These are phyloP conservation scores for Pleoardoris graminearum DNA, from an alignment of 2,329 filamentous ascomycete genomes.

Conservation along the genomic window DNA sequence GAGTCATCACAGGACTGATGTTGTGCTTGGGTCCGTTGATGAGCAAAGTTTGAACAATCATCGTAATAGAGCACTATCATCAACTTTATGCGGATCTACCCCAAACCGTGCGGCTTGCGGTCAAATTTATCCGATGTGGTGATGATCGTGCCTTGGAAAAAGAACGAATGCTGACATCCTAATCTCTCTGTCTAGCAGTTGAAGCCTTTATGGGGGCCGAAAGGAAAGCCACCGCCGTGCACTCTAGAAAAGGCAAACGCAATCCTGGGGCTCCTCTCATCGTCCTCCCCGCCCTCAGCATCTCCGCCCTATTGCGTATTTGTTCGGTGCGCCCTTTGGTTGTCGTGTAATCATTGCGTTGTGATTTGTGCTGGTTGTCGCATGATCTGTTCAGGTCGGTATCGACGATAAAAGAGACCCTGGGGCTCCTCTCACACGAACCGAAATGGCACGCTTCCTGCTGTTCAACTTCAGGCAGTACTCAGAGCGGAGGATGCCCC, in stretches of 20 bases:
- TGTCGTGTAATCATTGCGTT: too few species aligned
- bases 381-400: too few species aligned
- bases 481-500: slow-evolving; percentile 9
- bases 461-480: slow-evolving; percentile 19
- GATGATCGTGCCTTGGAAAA: too few species aligned
- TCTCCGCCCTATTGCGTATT: too few species aligned
- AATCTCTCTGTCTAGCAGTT: background rate
- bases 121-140: too few species aligned
- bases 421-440: slow-evolving; percentile 19
- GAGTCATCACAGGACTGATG: background rate
- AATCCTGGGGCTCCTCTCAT: slow-evolving; percentile 20
- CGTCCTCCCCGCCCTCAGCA: too few species aligned
- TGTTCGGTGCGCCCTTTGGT: too few species aligned
- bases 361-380: too few species aligned
- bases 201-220: background rate
- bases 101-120: background rate
- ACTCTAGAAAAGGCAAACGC: slow-evolving; percentile 22
- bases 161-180: too few species aligned
- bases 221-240: slow-evolving; percentile 21
- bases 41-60: background rate
- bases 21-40: slow-evolving; percentile 8
- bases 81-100: background rate
- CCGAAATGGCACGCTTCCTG: slow-evolving; percentile 15
- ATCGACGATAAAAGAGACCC: too few species aligned
- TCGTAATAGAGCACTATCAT: background rate